Percentiles rank a stretch among this genome's conserved stretches.
Conservation (phyloP, 306 rosid genomes). For the Fragaria nilgerrensis region DNA sequence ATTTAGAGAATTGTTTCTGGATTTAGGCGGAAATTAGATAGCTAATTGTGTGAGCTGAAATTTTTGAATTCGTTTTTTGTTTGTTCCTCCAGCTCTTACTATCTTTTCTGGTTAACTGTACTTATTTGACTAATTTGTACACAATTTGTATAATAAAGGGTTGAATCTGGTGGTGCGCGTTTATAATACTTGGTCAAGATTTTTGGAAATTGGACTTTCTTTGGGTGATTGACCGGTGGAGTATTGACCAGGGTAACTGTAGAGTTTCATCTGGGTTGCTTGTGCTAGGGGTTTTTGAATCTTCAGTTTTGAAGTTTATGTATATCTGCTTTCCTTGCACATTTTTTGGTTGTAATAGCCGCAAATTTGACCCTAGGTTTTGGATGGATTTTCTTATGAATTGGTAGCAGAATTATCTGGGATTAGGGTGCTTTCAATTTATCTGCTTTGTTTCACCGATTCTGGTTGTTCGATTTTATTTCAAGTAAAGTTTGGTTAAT, state of each 20-base stretch:
- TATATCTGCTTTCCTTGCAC: neutral
- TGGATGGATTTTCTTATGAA: neutral
- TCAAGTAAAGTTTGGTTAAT: neutral
- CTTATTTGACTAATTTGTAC: neutral
- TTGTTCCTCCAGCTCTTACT: neutral
- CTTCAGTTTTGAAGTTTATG: neutral
- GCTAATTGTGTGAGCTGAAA: neutral
- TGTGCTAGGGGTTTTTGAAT: neutral
- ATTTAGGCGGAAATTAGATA: neutral
- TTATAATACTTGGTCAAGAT: neutral
- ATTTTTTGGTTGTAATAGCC: neutral
- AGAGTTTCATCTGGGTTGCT: conserved; percentile 2
- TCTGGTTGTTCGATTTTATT: neutral
- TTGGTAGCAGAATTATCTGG: neutral
- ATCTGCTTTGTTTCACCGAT: neutral
- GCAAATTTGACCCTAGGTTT: neutral
- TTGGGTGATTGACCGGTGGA: conserved; percentile 2
- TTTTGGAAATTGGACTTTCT: conserved; percentile 10
- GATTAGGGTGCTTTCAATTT: neutral
- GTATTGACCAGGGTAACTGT: neutral
- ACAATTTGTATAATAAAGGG: neutral
- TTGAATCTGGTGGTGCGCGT: neutral
- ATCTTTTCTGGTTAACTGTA: neutral
- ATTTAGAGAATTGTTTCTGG: neutral
- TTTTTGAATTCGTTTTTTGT: too few relatives aligned